These are phyloP conservation scores for Tetragonia tetragonoides DNA, from an alignment of 148 eudicot species.

Conservation along the genomic window DNA sequence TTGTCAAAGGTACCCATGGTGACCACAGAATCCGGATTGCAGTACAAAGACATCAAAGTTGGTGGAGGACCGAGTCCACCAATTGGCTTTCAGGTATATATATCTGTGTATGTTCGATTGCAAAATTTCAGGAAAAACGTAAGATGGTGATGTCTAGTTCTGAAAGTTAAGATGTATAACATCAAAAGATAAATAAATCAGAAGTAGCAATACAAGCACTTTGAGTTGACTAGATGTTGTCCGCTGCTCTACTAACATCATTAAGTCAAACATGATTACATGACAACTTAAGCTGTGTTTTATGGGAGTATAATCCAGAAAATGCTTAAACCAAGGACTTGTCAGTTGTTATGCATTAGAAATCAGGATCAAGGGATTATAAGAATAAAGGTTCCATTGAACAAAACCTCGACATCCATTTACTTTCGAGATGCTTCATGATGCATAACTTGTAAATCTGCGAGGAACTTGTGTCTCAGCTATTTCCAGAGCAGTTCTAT, in stretches of 20 bases:
- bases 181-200: background rate
- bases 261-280: background rate
- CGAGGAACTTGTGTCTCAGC: background rate
- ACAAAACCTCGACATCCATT: background rate
- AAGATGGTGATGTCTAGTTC: background rate
- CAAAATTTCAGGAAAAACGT: background rate
- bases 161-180: background rate
- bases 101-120: background rate
- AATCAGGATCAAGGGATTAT: background rate
- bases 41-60: constrained; percentile 88
- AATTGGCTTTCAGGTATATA: constrained; percentile 89
- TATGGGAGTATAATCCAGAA: background rate
- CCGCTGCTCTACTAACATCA: background rate
- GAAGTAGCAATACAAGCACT: background rate
- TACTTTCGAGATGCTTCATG: background rate
- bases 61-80: constrained; percentile 94
- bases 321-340: background rate
- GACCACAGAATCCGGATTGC: constrained; percentile 95
- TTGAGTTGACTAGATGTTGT: background rate
- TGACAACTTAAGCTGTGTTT: background rate
- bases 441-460: background rate
- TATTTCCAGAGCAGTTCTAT: no score
- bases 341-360: background rate
- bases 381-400: background rate
- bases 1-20: constrained; percentile 79